A percentile compares a stretch with the other conserved stretches of the same genome.
phyloP scores from a whole-genome alignment of 345 rosid genomes.

The Linum trigynum region DNA sequence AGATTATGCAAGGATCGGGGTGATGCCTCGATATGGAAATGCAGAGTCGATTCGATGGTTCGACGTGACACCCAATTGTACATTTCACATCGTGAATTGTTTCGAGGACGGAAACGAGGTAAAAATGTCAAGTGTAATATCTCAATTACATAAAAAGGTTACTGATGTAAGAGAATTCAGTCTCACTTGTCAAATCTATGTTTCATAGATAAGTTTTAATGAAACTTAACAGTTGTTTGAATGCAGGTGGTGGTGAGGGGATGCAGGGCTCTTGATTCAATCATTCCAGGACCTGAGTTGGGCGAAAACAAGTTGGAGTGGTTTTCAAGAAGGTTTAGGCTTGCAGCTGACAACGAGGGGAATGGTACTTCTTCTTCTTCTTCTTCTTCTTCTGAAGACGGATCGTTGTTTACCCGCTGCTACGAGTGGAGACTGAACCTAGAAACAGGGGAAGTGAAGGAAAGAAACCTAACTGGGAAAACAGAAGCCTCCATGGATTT shows the following conservation, averaged over 20 bases:
- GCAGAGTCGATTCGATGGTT: not conserved
- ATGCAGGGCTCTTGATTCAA: slow-evolving; percentile 27
- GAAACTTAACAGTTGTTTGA: too few species aligned
- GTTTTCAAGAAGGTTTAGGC: slow-evolving; percentile 25
- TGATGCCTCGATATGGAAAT: slow-evolving; percentile 3
- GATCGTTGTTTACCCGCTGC: slow-evolving; percentile 16
- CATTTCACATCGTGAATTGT: not conserved
- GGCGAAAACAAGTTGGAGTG: slow-evolving; percentile 27
- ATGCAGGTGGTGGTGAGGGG: slow-evolving; percentile 39
- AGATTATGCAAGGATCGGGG: slow-evolving; percentile 4
- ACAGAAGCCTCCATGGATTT: slow-evolving; percentile 20
- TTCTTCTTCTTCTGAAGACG: slow-evolving; percentile 6
- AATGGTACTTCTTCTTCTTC: not conserved
- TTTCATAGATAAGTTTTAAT: too few species aligned
- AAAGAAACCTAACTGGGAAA: slow-evolving; percentile 22
- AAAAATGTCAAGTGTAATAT: not conserved
- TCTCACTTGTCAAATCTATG: too few species aligned
- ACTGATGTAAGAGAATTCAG: too few species aligned
- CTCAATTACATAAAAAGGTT: too few species aligned
- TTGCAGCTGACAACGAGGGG: slow-evolving; percentile 1
- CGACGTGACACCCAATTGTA: not conserved
- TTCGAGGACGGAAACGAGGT: slow-evolving; percentile 5
- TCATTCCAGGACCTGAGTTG: slow-evolving; percentile 34
- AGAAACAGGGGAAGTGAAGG: slow-evolving; percentile 23
- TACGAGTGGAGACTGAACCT: slow-evolving; percentile 39